A percentile compares a stretch with the other conserved stretches of the same genome.
Conservation (phyloP, 345 rosid species). For the Salix exigua region DNA sequence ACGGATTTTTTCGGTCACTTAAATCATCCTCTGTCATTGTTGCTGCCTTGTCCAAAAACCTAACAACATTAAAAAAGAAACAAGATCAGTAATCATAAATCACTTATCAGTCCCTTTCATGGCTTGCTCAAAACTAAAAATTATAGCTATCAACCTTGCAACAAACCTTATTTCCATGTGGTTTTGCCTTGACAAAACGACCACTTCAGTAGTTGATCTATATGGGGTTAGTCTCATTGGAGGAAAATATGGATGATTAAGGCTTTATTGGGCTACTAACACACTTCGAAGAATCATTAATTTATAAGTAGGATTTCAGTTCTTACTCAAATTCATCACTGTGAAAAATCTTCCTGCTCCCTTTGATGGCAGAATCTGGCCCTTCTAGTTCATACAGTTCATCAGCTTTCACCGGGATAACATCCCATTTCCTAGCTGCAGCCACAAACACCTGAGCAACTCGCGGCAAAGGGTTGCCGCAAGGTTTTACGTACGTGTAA, state of each 20-base stretch:
- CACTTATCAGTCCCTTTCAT: not conserved
- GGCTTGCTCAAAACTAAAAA: not conserved
- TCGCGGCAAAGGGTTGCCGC: constrained; percentile 72
- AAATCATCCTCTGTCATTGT: constrained; percentile 53
- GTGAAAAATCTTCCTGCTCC: constrained; percentile 74
- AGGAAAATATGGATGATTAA: not conserved
- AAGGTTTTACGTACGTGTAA: constrained; percentile 48
- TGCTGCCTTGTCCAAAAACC: constrained; percentile 88
- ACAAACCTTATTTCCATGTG: not conserved
- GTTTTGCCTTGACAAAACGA: not conserved
- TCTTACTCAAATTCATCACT: constrained; percentile 46
- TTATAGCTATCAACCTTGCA: not conserved
- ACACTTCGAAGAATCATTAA: not conserved
- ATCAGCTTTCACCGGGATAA: constrained; percentile 27
- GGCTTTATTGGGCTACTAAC: not conserved
- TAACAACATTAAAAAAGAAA: constrained; percentile 1
- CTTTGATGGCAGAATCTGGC: constrained; percentile 65
- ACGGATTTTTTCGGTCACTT: constrained; percentile 29
- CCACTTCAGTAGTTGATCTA: not conserved
- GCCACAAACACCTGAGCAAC: constrained; percentile 71
- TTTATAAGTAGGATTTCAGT: not conserved
- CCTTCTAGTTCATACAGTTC: constrained; percentile 65
- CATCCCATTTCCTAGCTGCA: constrained; percentile 43
- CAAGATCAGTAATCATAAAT: not conserved
- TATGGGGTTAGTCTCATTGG: not conserved